Evolutionary conservation across 1,139 yeast species (phyloP).

Genomic region (Scheffersomyces quercinus): DNA sequence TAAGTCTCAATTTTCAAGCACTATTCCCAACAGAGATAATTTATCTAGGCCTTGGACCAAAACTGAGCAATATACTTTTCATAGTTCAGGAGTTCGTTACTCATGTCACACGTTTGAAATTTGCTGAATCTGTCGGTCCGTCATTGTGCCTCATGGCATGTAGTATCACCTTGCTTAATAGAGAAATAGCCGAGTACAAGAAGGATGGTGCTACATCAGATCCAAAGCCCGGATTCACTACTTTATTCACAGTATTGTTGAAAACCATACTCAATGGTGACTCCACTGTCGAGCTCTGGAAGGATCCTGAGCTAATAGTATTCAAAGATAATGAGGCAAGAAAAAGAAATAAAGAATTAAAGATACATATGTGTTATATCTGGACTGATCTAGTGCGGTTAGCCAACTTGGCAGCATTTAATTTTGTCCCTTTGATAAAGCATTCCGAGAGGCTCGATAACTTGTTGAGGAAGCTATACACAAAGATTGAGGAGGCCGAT

Average conservation of each 20-base stretch:
- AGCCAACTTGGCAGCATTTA: slow-evolving; percentile 32
- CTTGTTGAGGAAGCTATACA: slow-evolving; percentile 19
- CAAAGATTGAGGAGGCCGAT: slow-evolving; percentile 29
- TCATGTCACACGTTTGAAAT: slow-evolving; percentile 3
- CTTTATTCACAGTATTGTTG: slow-evolving; percentile 18
- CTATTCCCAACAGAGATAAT: slow-evolving; percentile 29
- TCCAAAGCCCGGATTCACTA: slow-evolving; percentile 18
- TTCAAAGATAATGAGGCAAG: slow-evolving; percentile 18
- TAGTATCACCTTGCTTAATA: slow-evolving; percentile 24
- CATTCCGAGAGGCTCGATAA: slow-evolving; percentile 23
- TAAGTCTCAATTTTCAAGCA: slow-evolving; percentile 15
- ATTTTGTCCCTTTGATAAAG: slow-evolving; percentile 25
- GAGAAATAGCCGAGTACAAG: slow-evolving; percentile 20
- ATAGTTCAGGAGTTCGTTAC: slow-evolving; percentile 18
- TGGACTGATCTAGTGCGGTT: slow-evolving; percentile 41
- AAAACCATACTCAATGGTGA: slow-evolving; percentile 16
- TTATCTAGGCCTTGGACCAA: slow-evolving; percentile 18
- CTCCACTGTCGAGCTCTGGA: slow-evolving; percentile 33
- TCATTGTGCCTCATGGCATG: slow-evolving; percentile 27
- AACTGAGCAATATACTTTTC: slow-evolving; percentile 15
- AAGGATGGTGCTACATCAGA: slow-evolving; percentile 14
- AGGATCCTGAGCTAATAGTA: slow-evolving; percentile 32
- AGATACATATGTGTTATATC: slow-evolving; percentile 32
- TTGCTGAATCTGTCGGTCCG: slow-evolving; percentile 8
- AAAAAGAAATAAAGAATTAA: slow-evolving; percentile 24